Percentiles rank a stretch among this genome's conserved stretches.
These are phyloP conservation scores for Myriangium duriaei DNA, from an alignment of 2,329 filamentous ascomycete genomes.

Conservation along the genomic window DNA sequence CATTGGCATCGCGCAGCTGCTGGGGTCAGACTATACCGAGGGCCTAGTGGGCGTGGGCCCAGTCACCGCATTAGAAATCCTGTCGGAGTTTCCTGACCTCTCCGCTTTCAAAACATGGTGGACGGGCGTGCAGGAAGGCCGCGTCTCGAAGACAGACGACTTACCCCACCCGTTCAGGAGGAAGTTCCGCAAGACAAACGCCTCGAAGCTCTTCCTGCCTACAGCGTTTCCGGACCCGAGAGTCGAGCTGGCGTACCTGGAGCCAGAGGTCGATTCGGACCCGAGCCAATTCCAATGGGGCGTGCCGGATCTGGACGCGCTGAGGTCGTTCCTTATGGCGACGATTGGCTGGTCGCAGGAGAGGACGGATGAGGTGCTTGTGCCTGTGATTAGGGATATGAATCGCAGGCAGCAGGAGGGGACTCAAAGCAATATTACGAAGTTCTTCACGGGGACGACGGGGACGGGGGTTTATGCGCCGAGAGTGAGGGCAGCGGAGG, in stretches of 20 bases:
- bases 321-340: slow-evolving; percentile 73
- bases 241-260: slow-evolving; percentile 71
- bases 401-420: slow-evolving; percentile 78
- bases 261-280: slow-evolving; percentile 73
- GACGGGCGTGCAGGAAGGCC: slow-evolving; percentile 57
- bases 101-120: slow-evolving; percentile 81
- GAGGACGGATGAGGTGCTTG: slow-evolving; percentile 85
- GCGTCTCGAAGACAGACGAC: slow-evolving; percentile 47
- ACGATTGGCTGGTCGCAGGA: slow-evolving; percentile 91
- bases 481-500: slow-evolving; percentile 47
- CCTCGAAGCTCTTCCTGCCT: slow-evolving; percentile 75
- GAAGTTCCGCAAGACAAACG: slow-evolving; percentile 72
- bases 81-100: slow-evolving; percentile 75
- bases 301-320: slow-evolving; percentile 76
- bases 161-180: slow-evolving; percentile 55
- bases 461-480: slow-evolving; percentile 63
- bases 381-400: slow-evolving; percentile 93
- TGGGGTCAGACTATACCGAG: slow-evolving; percentile 92
- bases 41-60: slow-evolving; percentile 83
- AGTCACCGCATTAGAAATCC: slow-evolving; percentile 85
- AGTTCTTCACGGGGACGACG: slow-evolving; percentile 67
- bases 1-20: slow-evolving; percentile 77
- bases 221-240: slow-evolving; percentile 63
- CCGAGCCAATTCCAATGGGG: slow-evolving; percentile 85
- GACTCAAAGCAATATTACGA: slow-evolving; percentile 92